Conservation (phyloP, 441 rosid species). For the Eruca vesicaria region DNA sequence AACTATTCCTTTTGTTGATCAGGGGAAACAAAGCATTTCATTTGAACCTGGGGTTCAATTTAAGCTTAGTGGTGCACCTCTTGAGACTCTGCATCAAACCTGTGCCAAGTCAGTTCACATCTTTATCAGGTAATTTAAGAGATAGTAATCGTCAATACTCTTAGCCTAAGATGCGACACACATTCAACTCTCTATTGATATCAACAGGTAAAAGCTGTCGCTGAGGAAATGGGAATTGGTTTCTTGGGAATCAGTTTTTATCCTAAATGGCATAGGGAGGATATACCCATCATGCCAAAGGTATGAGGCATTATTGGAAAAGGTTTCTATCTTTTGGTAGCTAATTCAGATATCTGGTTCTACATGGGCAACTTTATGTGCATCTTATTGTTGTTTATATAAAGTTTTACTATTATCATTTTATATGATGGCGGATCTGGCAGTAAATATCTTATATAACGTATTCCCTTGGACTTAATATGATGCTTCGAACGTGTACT, state of each 20-base stretch:
- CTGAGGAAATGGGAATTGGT: slow-evolving; percentile 98
- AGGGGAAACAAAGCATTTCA: slow-evolving; percentile 99
- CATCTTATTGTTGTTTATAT: too few relatives aligned
- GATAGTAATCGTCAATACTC: not conserved
- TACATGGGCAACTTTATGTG: too few relatives aligned
- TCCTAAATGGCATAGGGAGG: slow-evolving; percentile 84
- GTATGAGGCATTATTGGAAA: too few relatives aligned
- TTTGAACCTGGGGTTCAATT: slow-evolving; percentile 99
- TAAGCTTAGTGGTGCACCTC: slow-evolving; percentile 99
- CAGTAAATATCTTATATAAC: too few relatives aligned
- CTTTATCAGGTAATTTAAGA: too few relatives aligned
- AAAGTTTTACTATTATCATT: too few relatives aligned
- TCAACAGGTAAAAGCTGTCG: slow-evolving; percentile 79
- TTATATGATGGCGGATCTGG: too few relatives aligned
- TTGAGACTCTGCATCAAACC: slow-evolving; percentile 98
- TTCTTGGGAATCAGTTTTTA: slow-evolving; percentile 96
- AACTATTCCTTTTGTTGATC: slow-evolving; percentile 27
- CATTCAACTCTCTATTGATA: not conserved
- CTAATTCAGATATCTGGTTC: too few relatives aligned
- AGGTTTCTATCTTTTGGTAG: too few relatives aligned
- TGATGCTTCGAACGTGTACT: slow-evolving; percentile 98
- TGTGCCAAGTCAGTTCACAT: slow-evolving; percentile 46
- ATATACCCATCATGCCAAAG: slow-evolving; percentile 97
- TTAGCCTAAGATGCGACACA: not conserved
- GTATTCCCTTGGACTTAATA: slow-evolving; percentile 87